phyloP scores from a whole-genome alignment of 2,329 filamentous ascomycete species.

The Chalara sp. region DNA sequence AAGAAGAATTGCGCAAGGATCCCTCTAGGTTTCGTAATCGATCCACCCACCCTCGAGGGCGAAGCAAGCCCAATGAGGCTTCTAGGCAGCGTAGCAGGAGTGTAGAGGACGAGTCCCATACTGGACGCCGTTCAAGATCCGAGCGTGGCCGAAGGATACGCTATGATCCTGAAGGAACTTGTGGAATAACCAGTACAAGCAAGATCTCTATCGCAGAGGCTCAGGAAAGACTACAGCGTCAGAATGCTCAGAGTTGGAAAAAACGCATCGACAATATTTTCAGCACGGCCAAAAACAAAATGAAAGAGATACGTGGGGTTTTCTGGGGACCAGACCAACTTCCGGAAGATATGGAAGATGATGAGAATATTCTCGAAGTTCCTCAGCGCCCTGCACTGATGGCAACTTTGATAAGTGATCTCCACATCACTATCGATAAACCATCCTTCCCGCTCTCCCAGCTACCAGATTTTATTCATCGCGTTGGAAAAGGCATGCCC shows the following conservation, averaged over 20 bases:
- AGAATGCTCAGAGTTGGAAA: constrained; percentile 91
- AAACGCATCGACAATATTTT: constrained; percentile 76
- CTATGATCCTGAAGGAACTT: constrained; percentile 77
- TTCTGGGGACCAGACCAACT: constrained; percentile 80
- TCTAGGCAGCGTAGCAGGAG: constrained; percentile 24
- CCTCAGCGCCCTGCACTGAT: constrained; percentile 80
- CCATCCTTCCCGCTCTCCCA: constrained; percentile 82
- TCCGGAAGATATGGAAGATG: constrained; percentile 74
- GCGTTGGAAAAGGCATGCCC: constrained; percentile 95
- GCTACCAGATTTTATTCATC: constrained; percentile 76
- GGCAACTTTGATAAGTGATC: constrained; percentile 72
- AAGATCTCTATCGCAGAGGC: constrained; percentile 73
- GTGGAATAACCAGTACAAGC: constrained; percentile 63
- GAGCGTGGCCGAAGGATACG: constrained; percentile 40
- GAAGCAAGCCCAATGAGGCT: constrained; percentile 20
- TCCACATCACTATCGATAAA: constrained; percentile 83
- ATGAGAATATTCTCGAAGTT: constrained; percentile 78
- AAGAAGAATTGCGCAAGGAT: constrained; percentile 56
- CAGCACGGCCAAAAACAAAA: constrained; percentile 61
- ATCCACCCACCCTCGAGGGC: constrained; percentile 34
- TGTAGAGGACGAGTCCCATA: constrained; percentile 18
- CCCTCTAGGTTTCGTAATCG: constrained; percentile 47
- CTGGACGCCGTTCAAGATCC: constrained; percentile 24
- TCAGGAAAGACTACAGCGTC: constrained; percentile 63
- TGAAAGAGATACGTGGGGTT: constrained; percentile 69